Percentiles rank a stretch among this genome's conserved stretches.
Evolutionary conservation across 2,329 filamentous ascomycete genomes (phyloP).

Genomic region (Laburnicola sp.): DNA sequence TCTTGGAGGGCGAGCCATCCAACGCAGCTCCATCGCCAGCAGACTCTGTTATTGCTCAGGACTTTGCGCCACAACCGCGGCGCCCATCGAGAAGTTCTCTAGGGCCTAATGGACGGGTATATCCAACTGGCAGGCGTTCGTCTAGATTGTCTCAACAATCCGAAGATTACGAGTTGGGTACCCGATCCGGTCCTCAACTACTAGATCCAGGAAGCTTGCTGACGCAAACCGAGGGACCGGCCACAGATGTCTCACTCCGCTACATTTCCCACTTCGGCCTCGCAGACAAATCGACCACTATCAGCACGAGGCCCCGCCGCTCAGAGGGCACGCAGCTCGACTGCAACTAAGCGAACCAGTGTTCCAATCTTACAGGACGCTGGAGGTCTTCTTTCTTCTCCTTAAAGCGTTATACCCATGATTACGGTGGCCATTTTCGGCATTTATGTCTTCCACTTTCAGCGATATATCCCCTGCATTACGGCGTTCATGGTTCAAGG

Average conservation of each 20-base stretch:
- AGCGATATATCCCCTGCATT: constrained; percentile 24
- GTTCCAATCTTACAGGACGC: constrained; percentile 37
- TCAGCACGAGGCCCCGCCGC: constrained; percentile 15
- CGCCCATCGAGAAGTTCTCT: constrained; percentile 35
- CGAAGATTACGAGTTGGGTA: constrained; percentile 36
- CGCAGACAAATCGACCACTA: constrained; percentile 15
- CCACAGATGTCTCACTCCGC: constrained; percentile 15
- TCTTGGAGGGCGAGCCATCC: constrained; percentile 62
- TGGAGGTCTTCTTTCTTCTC: constrained; percentile 35
- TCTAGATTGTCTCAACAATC: constrained; percentile 42
- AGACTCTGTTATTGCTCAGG: constrained; percentile 45
- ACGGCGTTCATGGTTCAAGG: constrained; percentile 18
- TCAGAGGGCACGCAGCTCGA: constrained; percentile 25
- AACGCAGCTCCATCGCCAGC: constrained; percentile 34
- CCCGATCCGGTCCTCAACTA: constrained; percentile 26
- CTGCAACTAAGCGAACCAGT: constrained; percentile 26
- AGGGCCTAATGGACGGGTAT: constrained; percentile 27
- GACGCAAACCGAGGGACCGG: constrained; percentile 27
- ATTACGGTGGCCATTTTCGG: constrained; percentile 20
- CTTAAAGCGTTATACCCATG: constrained; percentile 40
- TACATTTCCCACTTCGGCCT: constrained; percentile 20
- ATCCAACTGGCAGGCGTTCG: constrained; percentile 32
- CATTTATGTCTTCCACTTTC: constrained; percentile 21
- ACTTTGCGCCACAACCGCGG: constrained; percentile 46
- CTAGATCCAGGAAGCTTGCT: constrained; percentile 33